Evolutionary conservation across 2,329 filamentous ascomycete genomes (phyloP), one percentile per base, ranked within the genome.

Genomic region (Lojkania enalia): DNA sequence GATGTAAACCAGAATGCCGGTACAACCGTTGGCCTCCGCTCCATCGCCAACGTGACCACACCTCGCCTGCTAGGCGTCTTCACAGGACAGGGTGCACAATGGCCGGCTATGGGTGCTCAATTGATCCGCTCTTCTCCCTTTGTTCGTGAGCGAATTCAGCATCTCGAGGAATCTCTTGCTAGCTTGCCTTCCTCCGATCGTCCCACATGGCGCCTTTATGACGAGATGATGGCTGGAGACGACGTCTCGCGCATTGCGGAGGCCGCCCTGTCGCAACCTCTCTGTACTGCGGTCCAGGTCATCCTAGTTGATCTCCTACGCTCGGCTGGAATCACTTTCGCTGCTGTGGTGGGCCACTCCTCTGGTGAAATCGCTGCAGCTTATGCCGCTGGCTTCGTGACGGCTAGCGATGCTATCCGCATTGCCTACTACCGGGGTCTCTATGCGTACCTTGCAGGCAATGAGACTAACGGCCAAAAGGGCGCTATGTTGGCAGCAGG

Each of bases 51-150:
- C n/a, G n/a, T n/a, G 21, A 40, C 7, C 5, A 15, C 13, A 5
- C 50, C 46, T 3, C 21, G 44, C 12, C 27, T 71, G 11, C 55
- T 55, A 3, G 71, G 70, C 5, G 60, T 74, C 1, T 74, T 74
- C 49, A 72, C 71, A 0, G 72, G 72, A 2, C 72, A 74, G 40
- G 72, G 73, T 20, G 70, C 70, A 1, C 72, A 74, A 25, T 74
- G 69, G 66, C 42, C 54, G 0, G 52, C 52, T 1, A 75, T 74
- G 71, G 71, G 71, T 3, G 46, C 49, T 2, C 57, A 69, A 21
- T 58, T 75, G 1, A 35, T 71, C 19, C 20, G 42, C 1, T 40
- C 57, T 14, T 49, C 45, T 2, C 39, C 42, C 5, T 47, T 53
- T 9, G 65, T 62, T 35, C 31, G 5, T 4, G 20, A 55, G n/a